These are phyloP conservation scores for Paramecium tetraurelia DNA, from an alignment of 73 alveolate species.

Conservation along the genomic window DNA sequence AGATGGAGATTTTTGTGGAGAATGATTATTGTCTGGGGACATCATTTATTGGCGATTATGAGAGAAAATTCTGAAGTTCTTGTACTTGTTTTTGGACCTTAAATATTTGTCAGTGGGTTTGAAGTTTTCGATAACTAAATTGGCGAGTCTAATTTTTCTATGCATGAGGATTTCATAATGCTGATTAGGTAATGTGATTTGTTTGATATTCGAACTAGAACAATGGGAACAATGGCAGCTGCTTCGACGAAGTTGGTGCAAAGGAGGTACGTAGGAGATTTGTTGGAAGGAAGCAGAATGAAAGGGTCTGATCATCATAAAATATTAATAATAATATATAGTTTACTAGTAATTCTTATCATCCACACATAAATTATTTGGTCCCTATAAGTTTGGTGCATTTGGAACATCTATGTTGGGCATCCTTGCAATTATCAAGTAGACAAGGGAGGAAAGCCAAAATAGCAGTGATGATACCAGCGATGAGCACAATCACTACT, in stretches of 20 bases:
- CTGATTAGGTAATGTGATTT: not conserved
- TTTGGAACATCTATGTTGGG: slow-evolving; percentile 23
- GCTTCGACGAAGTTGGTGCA: not conserved
- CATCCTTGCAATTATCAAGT: not conserved
- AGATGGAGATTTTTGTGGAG: not conserved
- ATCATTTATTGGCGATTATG: not conserved
- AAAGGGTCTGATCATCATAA: not conserved
- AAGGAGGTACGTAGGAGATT: not conserved
- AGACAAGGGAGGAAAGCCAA: slow-evolving; percentile 4
- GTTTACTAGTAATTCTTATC: not conserved
- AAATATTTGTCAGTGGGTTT: not conserved
- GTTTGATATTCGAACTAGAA: not conserved
- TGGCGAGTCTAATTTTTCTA: not conserved
- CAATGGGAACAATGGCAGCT: slow-evolving; percentile 6
- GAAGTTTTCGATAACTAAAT: not conserved
- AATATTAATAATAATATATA: not conserved
- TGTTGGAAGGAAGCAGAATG: not conserved
- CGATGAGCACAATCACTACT: not conserved
- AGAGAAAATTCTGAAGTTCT: not conserved
- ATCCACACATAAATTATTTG: slow-evolving; percentile 28
- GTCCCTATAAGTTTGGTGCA: slow-evolving; percentile 9
- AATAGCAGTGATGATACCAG: slow-evolving; percentile 9
- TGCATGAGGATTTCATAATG: not conserved
- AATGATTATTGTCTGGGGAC: not conserved
- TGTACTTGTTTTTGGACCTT: not conserved